Conservation (phyloP, 116 monocot genomes). For the Trichopus zeylanicus region DNA sequence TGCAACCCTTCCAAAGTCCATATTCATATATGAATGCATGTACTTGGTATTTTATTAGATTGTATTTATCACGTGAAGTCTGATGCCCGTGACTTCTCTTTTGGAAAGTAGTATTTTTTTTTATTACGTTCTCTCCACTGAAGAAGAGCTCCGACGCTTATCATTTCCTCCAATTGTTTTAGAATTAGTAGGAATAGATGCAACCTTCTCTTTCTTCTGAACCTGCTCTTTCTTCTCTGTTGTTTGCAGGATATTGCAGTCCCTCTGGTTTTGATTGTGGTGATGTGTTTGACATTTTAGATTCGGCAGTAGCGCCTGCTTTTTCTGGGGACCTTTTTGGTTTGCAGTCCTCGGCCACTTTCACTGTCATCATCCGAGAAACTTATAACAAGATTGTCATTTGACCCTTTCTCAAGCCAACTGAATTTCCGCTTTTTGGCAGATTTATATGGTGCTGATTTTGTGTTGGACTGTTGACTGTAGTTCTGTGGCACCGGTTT, state of each 20-base stretch:
- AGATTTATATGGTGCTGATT: conserved; percentile 10
- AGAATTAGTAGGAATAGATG: background rate
- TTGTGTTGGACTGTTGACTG: conserved; percentile 2
- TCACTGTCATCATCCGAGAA: conserved; percentile 35
- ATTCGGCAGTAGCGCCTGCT: background rate
- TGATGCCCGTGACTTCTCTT: too few relatives aligned
- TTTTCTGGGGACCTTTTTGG: background rate
- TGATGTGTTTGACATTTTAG: background rate
- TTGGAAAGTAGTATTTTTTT: too few relatives aligned
- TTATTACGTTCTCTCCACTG: too few relatives aligned
- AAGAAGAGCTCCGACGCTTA: background rate
- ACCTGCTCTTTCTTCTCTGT: conserved; percentile 4
- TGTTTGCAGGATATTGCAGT: background rate
- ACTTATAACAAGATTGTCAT: conserved; percentile 35
- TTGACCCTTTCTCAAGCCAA: conserved; percentile 17
- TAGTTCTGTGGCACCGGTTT: conserved; percentile 1
- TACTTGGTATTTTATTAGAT: too few relatives aligned
- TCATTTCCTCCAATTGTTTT: background rate
- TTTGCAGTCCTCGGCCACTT: conserved; percentile 17
- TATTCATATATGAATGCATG: too few relatives aligned
- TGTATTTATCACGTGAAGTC: too few relatives aligned
- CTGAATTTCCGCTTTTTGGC: background rate
- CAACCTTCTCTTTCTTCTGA: background rate
- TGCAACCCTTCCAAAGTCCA: too few relatives aligned
- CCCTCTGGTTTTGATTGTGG: conserved; percentile 1